A percentile compares a stretch with the other conserved stretches of the same genome.
Conservation (phyloP, 305 asterid genomes). For the Solanum hybrid region DNA sequence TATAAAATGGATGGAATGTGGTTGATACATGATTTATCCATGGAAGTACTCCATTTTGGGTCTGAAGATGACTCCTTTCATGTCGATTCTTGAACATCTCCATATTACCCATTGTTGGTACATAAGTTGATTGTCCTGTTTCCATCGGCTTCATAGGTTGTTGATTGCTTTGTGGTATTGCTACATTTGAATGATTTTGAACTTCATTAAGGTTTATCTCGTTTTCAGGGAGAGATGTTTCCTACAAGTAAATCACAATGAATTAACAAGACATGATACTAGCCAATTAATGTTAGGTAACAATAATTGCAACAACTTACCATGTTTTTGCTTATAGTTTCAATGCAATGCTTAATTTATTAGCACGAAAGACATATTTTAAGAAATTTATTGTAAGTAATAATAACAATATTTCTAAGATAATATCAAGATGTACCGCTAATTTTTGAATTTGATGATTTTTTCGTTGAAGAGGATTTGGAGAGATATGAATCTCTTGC, state of each 20-base stretch:
- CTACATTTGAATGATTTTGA: neutral
- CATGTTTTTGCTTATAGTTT: neutral
- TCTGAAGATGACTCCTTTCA: constrained; percentile 24
- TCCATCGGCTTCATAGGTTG: neutral
- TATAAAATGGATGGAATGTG: constrained; percentile 14
- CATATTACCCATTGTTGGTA: neutral
- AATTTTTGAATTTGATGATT: no score
- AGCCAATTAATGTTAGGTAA: neutral
- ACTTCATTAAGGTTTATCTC: neutral
- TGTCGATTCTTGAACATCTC: neutral
- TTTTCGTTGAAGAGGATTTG: neutral
- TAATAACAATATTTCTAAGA: neutral
- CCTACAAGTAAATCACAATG: neutral
- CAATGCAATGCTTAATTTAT: neutral
- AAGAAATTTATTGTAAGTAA: neutral
- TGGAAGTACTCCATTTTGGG: neutral
- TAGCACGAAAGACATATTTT: neutral
- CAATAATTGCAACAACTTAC: neutral
- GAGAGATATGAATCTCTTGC: neutral
- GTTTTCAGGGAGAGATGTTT: neutral
- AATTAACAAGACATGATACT: neutral
- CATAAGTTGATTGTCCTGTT: neutral
- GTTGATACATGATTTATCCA: constrained; percentile 4
- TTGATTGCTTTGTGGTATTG: constrained; percentile 7
- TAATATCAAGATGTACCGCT: neutral